Base-by-base conservation (phyloP, 2,329 filamentous ascomycete genomes). In the Sarocladium oryzae region DNA sequence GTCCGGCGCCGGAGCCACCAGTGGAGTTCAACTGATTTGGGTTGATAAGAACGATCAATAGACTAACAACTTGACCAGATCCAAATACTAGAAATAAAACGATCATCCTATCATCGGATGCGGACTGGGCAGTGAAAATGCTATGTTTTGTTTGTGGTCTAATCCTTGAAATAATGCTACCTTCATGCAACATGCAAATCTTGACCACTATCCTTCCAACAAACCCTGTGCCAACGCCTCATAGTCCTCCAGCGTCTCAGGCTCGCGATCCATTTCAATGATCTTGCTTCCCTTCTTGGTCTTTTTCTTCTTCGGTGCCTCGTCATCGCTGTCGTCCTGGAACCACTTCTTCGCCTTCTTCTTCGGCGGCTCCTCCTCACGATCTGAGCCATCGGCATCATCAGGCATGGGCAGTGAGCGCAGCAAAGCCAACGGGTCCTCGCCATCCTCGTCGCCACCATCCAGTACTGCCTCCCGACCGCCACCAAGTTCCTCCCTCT, bases 311-410 rank as follows among this genome's bases (percentile, higher is more conserved):
- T 30, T 63, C 50, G 72, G 69, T 48, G 75, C 77, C 52, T 82
- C 81, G 53, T 80, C 78, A 61, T 87, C 74, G 64, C 88, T 88
- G 54, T 84, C 83, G 54, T 84, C 79, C 66, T 89, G 76, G 70
- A 89, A 89, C 85, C 85, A 89, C 69, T 89, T 89, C 80, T 86
- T 89, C 54, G 78, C 73, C 66, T 80, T 84, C 76, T 70, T 69
- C 60, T 67, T 70, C 16, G 76, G 74, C 46, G 71, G 72, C 65
- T 67, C 57, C 68, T 68, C 50, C 66, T 73, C 73, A 1, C 68
- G 66, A 20, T 62, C 60, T 15, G 66, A 66, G 15, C n/a, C 41
- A 23, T n/a, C 11, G 5, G 66, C 55, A 20, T 56, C 52, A 23
- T 56, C 53, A 2, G 52, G 55, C 28, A 77, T 63, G 2, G 82